Evolutionary conservation across 2,329 filamentous ascomycete species (phyloP).

Genomic region (Cladorrhinum sp.): DNA sequence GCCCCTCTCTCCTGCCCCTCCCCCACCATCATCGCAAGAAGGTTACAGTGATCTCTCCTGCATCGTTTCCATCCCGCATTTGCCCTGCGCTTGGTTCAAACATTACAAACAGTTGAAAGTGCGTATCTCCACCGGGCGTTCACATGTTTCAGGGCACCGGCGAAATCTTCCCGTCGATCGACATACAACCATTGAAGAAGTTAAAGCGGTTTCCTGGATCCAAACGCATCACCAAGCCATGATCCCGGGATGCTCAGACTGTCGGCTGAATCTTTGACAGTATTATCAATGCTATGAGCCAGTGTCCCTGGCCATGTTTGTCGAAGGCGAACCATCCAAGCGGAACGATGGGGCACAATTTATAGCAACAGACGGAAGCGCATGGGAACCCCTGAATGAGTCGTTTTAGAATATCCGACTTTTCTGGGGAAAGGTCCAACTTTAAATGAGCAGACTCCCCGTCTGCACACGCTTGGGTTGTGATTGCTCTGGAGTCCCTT

Average conservation of each 20-base stretch:
- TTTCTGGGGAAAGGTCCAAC: constrained; percentile 5
- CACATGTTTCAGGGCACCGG: constrained; percentile 6
- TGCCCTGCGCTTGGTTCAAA: neutral
- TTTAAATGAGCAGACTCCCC: neutral
- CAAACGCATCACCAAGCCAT: neutral
- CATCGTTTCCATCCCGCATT: neutral
- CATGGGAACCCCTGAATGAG: constrained; percentile 6
- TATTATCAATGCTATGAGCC: neutral
- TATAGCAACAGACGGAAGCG: neutral
- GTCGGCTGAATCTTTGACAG: constrained; percentile 1
- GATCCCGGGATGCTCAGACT: neutral
- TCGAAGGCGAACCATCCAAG: neutral
- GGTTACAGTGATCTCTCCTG: neutral
- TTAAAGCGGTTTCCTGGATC: neutral
- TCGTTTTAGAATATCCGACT: neutral
- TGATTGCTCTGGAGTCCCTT: neutral
- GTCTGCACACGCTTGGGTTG: neutral
- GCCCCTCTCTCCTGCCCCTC: constrained; percentile 6
- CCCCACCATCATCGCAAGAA: constrained; percentile 3
- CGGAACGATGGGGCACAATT: neutral
- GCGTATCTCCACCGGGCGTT: neutral
- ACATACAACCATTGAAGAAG: neutral
- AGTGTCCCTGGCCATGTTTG: neutral
- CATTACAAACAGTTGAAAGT: neutral
- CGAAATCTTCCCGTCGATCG: neutral